Evolutionary conservation across 352 stramenopile species (phyloP), one percentile per base, ranked within the genome.

Genomic region (Globisporangium acanthophoron): DNA sequence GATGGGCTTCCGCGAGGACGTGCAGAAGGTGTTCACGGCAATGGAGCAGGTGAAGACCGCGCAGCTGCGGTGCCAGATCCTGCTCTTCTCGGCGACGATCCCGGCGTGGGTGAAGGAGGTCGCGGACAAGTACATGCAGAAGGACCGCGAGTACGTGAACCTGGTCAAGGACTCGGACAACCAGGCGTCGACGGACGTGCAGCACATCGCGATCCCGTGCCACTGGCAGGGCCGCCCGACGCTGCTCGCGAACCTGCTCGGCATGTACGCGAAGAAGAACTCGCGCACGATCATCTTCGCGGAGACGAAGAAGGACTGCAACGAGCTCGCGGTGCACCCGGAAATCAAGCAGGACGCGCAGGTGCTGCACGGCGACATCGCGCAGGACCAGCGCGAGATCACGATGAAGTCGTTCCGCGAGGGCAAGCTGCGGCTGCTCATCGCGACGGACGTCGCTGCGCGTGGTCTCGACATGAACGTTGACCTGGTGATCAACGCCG

Each of bases 391-490:
- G 80, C 95, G 97, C 66, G 97, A 99, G 70, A 89, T 93, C 18
- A 99, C 96, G 31, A 96, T 99, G 71, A 92, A 97, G 65, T 93
- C 95, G 4, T 99, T 99, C 85, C 89, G 96, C 40, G 83, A 97
- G 12, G 96, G 96, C 54, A 82, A 86, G 35, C 90, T 99, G 65
- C 92, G 95, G 66, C 80, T 98, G 41, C 70, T 99, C 49, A 97
- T 99, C 43, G 96, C 96, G 5, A 99, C 96, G 3, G 96, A 99
- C 76, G 94, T 99, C 40, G 96, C 96, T 29, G 96, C 96, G 16
- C 85, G 96, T 66, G 96, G 96, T 65, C 91, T 99, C 56, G 97
- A 99, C 74, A 98, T 99, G 76, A 96, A 98, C 61, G 86, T 97
- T 12, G 93, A 98, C 60, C 82, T 99, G 20, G 96, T 99, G 18